Base-by-base conservation (phyloP, 495 filamentous ascomycete genomes). In the Aspergillus campestris region DNA sequence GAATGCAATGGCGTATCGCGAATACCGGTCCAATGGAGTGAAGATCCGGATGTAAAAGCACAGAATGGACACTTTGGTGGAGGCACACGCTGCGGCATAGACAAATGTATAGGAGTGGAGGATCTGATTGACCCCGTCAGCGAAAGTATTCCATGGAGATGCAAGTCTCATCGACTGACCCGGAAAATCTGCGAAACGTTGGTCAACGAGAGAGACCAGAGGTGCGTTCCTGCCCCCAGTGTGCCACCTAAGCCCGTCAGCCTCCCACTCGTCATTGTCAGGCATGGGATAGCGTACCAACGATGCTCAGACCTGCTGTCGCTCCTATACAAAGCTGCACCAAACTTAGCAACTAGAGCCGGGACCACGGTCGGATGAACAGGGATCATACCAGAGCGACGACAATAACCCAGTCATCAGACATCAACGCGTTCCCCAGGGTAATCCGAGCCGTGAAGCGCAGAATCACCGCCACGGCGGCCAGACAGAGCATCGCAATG, bases 361-460 rank as follows among this genome's bases (percentile, higher is more conserved):
- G 5, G 24, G 3, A 14, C 4, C 18, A n/a, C 15, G 27, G 7
- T 7, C 5, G 13, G 18, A 7, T 8, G 0, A 6, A 27, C 11
- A 34, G 18, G 18, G 18, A 24, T 24, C 51, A 9, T 48, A 69
- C 66, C 45, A 67, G 38, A 3, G 58, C 65, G 8, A 46, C 41
- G 8, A 68, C 24, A 31, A 67, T 69, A 8, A 55, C 34, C 47
- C 54, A 67, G 40, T 71, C 66, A 46, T 71, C 66, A 11, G 53
- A 50, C 44, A 56, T 47, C 38, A 66, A 39, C 11, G 47, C 53
- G 44, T 53, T 55, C 7, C 54, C 49, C 13, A 64, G 54, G 18
- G 49, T 46, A 0, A 53, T 51, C 6, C 63, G 47, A n/a, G 59
- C 52, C 11, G 44, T 42, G 43, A 71, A 52, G 8, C 67, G 65